Evolutionary conservation across 2,329 filamentous ascomycete species (phyloP), one percentile per base, ranked within the genome.

Genomic region (Epichloe coenophiala): DNA sequence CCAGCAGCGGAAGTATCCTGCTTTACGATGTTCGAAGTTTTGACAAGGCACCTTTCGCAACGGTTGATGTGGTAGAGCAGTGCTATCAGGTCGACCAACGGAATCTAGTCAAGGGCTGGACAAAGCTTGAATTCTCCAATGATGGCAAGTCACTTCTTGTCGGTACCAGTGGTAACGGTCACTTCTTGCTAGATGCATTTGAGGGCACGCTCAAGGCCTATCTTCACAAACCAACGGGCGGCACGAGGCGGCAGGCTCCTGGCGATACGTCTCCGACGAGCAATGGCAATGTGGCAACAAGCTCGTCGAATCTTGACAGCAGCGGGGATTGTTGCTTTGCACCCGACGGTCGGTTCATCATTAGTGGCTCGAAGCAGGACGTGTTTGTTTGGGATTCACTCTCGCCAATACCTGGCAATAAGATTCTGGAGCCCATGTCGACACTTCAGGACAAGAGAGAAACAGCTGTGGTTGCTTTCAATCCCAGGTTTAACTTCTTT

Each of bases 1-100:
- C 91, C 4, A 77, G 78, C 3, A 86, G 87, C 40, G 87, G 88
- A 45, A 80, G 80, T 3, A 74, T 98, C 45, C 74, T 96, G 15
- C 81, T 98, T 45, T 98, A 97, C 70, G 93, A 98, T 65, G 79
- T 89, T 57, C 84, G 90, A 57, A 94, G 95, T 65, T 97, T 88
- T 68, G 88, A 95, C 66, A 95, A 93, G 66, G 81, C 85, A 4
- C 93, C 93, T 0, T 94, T 98, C 61, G 78, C 83, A 11, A 86
- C 79, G 8, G 93, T 97, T 60, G 91, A 97, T 61, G 72, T 97
- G 15, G 68, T 81, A 23, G 79, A 83, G 51, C 68, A 73, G 47
- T 71, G 71, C 44, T 63, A 70, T 61, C 53, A 68, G 61, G 60
- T 72, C 47, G 71, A 78, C 55, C 66, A 73, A 5, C 77, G 83